Conservation (phyloP, 331 rosid species). For the Pyracantha coccinea region DNA sequence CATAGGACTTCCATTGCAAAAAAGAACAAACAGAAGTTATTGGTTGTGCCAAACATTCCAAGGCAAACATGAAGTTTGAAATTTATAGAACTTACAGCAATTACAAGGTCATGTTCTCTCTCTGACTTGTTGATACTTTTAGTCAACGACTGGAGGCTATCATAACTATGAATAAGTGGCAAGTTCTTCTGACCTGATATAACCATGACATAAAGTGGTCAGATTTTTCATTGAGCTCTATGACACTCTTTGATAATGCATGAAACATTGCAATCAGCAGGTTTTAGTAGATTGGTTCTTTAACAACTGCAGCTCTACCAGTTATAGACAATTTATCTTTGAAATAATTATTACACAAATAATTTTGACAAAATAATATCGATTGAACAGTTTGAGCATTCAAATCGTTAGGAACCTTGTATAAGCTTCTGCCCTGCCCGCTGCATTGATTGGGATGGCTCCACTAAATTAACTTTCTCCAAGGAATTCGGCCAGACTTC, state of each 20-base stretch:
- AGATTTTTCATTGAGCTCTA: neutral
- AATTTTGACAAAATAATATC: constrained; percentile 3
- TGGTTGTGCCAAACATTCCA: constrained; percentile 11
- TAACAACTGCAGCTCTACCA: neutral
- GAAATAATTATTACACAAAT: neutral
- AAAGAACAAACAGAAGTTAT: constrained; percentile 4
- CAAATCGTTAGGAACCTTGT: constrained; percentile 46
- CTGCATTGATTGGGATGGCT: constrained; percentile 97
- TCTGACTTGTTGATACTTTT: constrained; percentile 64
- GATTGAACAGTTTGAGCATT: constrained; percentile 1
- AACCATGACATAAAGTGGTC: constrained; percentile 2
- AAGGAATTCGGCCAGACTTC: constrained; percentile 88
- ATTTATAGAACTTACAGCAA: constrained; percentile 71
- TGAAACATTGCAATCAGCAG: neutral
- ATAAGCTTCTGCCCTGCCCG: constrained; percentile 78
- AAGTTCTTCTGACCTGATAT: constrained; percentile 64
- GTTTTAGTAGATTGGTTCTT: neutral
- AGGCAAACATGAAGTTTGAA: neutral
- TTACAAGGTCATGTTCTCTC: constrained; percentile 87
- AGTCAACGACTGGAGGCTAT: constrained; percentile 63
- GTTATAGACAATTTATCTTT: neutral
- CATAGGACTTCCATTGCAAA: constrained; percentile 69
- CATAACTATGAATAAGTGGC: constrained; percentile 95
- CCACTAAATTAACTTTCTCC: constrained; percentile 70
- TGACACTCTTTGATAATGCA: neutral